Evolutionary conservation across 2,329 filamentous ascomycete species (phyloP).

Genomic region (Aspergillus sojae): DNA sequence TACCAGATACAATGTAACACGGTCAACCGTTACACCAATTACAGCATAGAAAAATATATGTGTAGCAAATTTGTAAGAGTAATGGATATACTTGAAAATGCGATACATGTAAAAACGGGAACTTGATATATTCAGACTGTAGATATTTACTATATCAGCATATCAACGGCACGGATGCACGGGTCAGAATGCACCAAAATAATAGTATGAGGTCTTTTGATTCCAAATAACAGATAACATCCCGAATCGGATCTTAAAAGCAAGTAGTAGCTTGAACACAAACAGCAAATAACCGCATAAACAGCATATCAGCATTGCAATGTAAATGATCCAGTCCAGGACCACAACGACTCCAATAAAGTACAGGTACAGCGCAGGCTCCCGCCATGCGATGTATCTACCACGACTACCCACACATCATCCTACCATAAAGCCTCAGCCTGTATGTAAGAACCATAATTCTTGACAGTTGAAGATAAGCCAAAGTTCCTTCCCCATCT

Average conservation of each 20-base stretch:
- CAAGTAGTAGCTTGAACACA: not conserved
- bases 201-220: conserved; percentile 3
- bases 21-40: not conserved
- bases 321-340: conserved; percentile 22
- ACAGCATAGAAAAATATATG: not conserved
- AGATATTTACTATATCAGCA: not conserved
- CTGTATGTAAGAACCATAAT: conserved; percentile 9
- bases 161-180: not conserved
- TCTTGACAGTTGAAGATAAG: not conserved
- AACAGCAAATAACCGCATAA: conserved; percentile 14
- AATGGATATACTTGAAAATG: not conserved
- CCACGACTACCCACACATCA: conserved; percentile 11
- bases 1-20: not conserved
- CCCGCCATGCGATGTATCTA: conserved; percentile 29
- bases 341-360: conserved; percentile 27
- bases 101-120: not conserved
- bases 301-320: conserved; percentile 23
- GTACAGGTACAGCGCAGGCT: conserved; percentile 25
- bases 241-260: conserved; percentile 5
- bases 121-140: not conserved
- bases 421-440: conserved; percentile 14
- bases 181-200: not conserved
- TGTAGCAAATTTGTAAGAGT: not conserved
- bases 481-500: not conserved
- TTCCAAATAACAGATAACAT: conserved; percentile 6